phyloP scores from a whole-genome alignment of 495 filamentous ascomycete genomes.

The Xylaria venustula region DNA sequence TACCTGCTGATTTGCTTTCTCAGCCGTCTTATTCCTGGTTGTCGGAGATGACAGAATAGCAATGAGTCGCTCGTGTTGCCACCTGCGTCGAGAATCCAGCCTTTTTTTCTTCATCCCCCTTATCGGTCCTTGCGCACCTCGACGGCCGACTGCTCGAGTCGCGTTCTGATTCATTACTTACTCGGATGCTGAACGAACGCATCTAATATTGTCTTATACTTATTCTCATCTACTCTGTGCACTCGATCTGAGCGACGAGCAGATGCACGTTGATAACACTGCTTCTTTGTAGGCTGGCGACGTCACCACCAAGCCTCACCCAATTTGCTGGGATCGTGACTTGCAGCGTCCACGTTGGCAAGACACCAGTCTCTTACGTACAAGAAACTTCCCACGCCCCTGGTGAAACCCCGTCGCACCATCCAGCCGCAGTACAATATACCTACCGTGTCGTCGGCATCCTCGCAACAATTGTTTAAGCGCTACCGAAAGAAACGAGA shows the following conservation, averaged over 20 bases:
- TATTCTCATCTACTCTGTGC: not conserved
- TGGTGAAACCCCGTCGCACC: slow-evolving; percentile 17
- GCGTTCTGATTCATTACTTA: too few relatives aligned
- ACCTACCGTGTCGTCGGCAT: slow-evolving; percentile 29
- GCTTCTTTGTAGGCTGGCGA: not conserved
- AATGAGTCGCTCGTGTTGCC: slow-evolving; percentile 4
- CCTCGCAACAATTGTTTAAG: slow-evolving; percentile 1
- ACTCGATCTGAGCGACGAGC: not conserved
- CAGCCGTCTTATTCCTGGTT: not conserved
- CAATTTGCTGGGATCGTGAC: slow-evolving; percentile 30
- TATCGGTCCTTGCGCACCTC: not conserved
- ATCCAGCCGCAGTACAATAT: slow-evolving; percentile 27
- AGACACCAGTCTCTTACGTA: slow-evolving; percentile 25
- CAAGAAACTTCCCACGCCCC: slow-evolving; percentile 25
- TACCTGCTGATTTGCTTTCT: not conserved
- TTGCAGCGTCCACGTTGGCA: slow-evolving; percentile 27
- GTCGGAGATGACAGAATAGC: not conserved
- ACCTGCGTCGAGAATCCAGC: not conserved
- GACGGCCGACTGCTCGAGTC: too few relatives aligned
- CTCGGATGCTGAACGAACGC: too few relatives aligned
- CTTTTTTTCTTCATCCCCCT: not conserved
- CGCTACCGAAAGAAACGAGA: not conserved
- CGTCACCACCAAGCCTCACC: slow-evolving; percentile 33
- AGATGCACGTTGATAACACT: not conserved
- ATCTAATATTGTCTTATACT: too few relatives aligned